Evolutionary conservation across 345 rosid genomes (phyloP).

Genomic region (Ailanthus altissimus): DNA sequence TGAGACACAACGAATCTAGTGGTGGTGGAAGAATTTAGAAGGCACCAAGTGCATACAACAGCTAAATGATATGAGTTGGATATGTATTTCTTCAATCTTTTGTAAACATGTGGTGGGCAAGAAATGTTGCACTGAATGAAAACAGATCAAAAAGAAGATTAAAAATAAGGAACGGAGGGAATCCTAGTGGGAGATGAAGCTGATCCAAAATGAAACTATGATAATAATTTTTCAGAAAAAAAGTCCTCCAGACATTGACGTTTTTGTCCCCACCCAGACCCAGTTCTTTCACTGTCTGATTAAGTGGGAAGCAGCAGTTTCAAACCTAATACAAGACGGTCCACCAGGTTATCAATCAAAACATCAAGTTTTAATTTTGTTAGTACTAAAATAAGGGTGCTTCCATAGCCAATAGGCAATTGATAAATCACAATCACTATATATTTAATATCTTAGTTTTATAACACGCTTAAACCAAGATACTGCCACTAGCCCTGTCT

Average conservation of each 20-base stretch:
- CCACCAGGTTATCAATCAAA: not conserved
- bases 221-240: slow-evolving; percentile 10
- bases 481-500: not conserved
- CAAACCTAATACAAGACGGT: not conserved
- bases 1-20: not conserved
- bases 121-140: not conserved
- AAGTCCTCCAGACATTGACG: not conserved
- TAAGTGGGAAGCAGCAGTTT: not conserved
- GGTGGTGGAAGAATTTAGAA: not conserved
- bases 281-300: slow-evolving; percentile 18
- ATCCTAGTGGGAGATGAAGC: slow-evolving; percentile 9
- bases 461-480: not conserved
- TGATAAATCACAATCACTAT: slow-evolving; percentile 7
- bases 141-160: not conserved
- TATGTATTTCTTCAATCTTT: not conserved
- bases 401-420: not conserved
- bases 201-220: slow-evolving; percentile 8
- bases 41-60: not conserved
- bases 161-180: not conserved
- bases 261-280: slow-evolving; percentile 22
- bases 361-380: not conserved
- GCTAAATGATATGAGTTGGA: not conserved
- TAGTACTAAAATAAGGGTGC: not conserved
- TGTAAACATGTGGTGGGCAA: not conserved
- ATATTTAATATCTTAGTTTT: not conserved